Conservation (phyloP, 192 early-diverging fungal genomes). For the Dissophora globulifera region DNA sequence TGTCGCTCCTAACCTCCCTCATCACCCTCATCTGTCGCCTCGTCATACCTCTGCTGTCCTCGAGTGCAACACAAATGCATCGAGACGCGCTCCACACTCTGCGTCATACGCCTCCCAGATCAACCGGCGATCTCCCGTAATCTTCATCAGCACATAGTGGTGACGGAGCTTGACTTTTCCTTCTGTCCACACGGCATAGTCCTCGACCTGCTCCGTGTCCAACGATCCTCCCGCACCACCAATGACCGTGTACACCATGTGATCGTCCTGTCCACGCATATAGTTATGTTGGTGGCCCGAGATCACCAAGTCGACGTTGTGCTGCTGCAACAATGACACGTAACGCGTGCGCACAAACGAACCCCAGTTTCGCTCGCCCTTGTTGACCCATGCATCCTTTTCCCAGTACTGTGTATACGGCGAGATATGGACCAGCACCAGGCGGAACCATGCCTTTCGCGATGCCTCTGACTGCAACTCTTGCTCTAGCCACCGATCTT, state of each 20-base stretch:
- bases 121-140: slow-evolving; percentile 50
- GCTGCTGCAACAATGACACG: slow-evolving; percentile 70
- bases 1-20: too few relatives aligned
- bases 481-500: slow-evolving; percentile 68
- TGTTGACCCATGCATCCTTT: slow-evolving; percentile 71
- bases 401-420: slow-evolving; percentile 84
- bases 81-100: slow-evolving; percentile 47
- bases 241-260: slow-evolving; percentile 74
- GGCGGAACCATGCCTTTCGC: slow-evolving; percentile 63
- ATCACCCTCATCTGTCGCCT: too few relatives aligned
- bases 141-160: slow-evolving; percentile 57
- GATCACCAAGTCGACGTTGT: slow-evolving; percentile 78
- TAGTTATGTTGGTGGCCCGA: slow-evolving; percentile 87
- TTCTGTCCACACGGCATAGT: slow-evolving; percentile 61
- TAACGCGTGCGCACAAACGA: slow-evolving; percentile 72
- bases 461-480: slow-evolving; percentile 69
- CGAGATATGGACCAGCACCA: slow-evolving; percentile 78
- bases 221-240: slow-evolving; percentile 78
- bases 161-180: slow-evolving; percentile 48
- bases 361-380: slow-evolving; percentile 76
- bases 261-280: slow-evolving; percentile 64
- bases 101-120: slow-evolving; percentile 56
- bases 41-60: slow-evolving; percentile 29
- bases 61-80: slow-evolving; percentile 52
- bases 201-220: slow-evolving; percentile 69